phyloP scores from a whole-genome alignment of 371 early-diverging fungal genomes.

The Lichtheimia ornata region DNA sequence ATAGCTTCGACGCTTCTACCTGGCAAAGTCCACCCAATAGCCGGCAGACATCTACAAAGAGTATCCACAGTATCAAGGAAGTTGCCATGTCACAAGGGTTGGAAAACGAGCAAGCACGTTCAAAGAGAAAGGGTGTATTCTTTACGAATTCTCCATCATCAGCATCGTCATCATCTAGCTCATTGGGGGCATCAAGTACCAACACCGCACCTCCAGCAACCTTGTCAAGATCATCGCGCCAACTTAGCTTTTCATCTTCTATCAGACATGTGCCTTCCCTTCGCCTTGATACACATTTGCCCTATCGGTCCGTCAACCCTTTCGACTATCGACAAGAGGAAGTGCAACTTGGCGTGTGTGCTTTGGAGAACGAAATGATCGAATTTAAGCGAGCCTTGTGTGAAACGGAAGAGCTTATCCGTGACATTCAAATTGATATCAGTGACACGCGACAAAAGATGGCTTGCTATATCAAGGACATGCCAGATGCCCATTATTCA shows the following conservation, averaged over 20 bases:
- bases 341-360: conserved; percentile 19
- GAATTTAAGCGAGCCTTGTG: conserved; percentile 27
- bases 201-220: neutral
- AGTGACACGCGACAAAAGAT: conserved; percentile 30
- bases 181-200: conserved; percentile 2
- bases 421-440: conserved; percentile 40
- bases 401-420: conserved; percentile 35
- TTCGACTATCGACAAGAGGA: conserved; percentile 32
- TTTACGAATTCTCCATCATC: conserved; percentile 6
- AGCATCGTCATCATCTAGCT: conserved; percentile 14
- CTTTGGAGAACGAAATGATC: conserved; percentile 21
- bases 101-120: neutral
- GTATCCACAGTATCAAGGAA: conserved; percentile 9
- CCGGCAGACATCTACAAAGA: conserved; percentile 1
- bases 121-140: conserved; percentile 1
- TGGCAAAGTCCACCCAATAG: conserved; percentile 6
- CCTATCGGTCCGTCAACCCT: conserved; percentile 21
- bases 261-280: conserved; percentile 19
- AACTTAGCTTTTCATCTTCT: conserved; percentile 5
- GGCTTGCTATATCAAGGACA: conserved; percentile 42
- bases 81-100: neutral
- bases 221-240: neutral
- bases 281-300: conserved; percentile 19
- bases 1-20: neutral
- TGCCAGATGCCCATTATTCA: conserved; percentile 46